These are phyloP conservation scores for Bipolaris zeicola DNA, from an alignment of 2,329 filamentous ascomycete species.

Conservation along the genomic window DNA sequence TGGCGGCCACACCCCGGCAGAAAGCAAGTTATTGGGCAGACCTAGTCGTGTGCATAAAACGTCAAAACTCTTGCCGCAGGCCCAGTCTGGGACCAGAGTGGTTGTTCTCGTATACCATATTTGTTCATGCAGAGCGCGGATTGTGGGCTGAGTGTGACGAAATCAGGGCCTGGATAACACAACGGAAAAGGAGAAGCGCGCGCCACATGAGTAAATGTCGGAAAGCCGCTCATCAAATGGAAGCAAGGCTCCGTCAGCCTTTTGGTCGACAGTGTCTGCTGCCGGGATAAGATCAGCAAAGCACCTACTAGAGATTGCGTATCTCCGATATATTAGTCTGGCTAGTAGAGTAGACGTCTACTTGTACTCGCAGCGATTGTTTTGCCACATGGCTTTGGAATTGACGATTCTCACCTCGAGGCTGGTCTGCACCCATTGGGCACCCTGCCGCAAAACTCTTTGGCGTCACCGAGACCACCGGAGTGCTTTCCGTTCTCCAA, in stretches of 20 bases:
- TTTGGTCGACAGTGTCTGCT: no score
- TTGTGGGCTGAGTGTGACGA: constrained; percentile 4
- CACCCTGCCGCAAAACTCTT: background rate
- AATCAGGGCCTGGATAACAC: background rate
- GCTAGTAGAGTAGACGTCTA: no score
- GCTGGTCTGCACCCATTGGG: background rate
- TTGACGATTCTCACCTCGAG: background rate
- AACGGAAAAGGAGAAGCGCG: constrained; percentile 2
- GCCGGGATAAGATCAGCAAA: no score
- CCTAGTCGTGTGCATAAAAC: background rate
- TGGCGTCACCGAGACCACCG: background rate
- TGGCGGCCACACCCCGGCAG: background rate
- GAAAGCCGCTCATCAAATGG: background rate
- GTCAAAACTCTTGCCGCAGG: background rate
- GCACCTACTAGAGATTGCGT: no score
- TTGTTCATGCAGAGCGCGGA: background rate
- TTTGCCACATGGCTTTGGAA: background rate
- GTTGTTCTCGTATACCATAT: background rate
- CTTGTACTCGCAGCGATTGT: background rate
- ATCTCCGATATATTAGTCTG: no score
- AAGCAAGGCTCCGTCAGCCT: background rate
- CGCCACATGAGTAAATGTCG: background rate
- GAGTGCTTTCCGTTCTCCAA: background rate
- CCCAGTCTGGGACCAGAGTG: background rate
- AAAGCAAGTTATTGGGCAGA: background rate